A percentile compares a stretch with the other conserved stretches of the same genome.
Conservation (phyloP, 768 basidiomycete genomes). For the Dendrothele bispora region DNA sequence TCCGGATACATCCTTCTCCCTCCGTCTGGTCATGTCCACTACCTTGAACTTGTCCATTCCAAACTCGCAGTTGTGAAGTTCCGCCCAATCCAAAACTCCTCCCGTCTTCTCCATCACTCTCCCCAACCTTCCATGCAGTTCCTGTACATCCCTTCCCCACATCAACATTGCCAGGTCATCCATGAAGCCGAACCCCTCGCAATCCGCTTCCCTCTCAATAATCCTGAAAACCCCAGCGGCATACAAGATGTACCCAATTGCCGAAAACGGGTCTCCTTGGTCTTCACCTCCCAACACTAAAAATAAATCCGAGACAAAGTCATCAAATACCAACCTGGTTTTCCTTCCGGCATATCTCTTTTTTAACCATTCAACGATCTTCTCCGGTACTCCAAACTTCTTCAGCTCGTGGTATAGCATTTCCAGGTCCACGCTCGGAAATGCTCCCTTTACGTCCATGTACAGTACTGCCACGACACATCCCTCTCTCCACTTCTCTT, state of each 20-base stretch:
- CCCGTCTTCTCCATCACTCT: conserved; percentile 13
- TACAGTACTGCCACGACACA: conserved; percentile 25
- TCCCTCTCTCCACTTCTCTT: conserved; percentile 19
- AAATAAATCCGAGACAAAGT: conserved; percentile 20
- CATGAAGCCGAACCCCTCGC: conserved; percentile 15
- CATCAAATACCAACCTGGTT: conserved; percentile 27
- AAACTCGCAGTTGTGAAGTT: not conserved
- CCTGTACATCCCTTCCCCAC: conserved; percentile 6
- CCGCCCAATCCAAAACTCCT: not conserved
- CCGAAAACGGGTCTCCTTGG: conserved; percentile 27
- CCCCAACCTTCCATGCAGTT: conserved; percentile 3
- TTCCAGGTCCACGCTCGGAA: conserved; percentile 20
- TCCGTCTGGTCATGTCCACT: not conserved
- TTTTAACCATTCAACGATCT: conserved; percentile 14
- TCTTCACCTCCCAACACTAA: conserved; percentile 17
- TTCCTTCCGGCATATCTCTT: conserved; percentile 11
- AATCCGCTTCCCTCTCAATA: conserved; percentile 1
- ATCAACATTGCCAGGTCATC: conserved; percentile 15
- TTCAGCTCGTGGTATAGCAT: conserved; percentile 22
- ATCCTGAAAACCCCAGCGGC: conserved; percentile 18
- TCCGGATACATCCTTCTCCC: too few relatives aligned
- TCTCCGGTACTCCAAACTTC: conserved; percentile 19
- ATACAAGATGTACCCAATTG: conserved; percentile 24
- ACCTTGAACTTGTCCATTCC: not conserved
- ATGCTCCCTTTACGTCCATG: conserved; percentile 29